A percentile compares a stretch with the other conserved stretches of the same genome.
Conservation (phyloP, 176 grass and related monocot species). For the Carex cristatella region DNA sequence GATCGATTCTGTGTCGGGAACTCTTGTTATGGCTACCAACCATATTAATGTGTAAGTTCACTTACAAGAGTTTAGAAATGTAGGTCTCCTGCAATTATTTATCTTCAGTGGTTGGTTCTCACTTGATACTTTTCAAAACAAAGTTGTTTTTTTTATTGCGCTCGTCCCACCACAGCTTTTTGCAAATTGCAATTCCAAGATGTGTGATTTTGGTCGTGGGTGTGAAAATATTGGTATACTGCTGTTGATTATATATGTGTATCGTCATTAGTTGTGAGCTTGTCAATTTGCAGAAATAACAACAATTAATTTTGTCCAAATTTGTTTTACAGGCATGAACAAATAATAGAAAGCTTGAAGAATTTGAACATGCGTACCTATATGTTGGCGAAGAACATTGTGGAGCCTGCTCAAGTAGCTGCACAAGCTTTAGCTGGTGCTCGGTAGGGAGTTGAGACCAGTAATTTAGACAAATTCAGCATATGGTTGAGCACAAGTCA, state of each 20-base stretch:
- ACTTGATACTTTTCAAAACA: not conserved
- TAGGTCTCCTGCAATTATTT: not conserved
- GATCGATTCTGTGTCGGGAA: conserved; percentile 76
- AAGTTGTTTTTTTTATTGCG: not conserved
- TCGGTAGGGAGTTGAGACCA: conserved; percentile 1
- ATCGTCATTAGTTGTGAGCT: not conserved
- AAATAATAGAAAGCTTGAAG: conserved; percentile 82
- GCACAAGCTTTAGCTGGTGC: conserved; percentile 37
- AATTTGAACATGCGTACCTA: conserved; percentile 73
- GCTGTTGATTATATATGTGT: not conserved
- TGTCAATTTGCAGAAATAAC: not conserved
- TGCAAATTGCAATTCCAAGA: not conserved
- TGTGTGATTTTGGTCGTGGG: not conserved
- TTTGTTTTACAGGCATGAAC: conserved; percentile 60
- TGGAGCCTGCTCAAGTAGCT: conserved; percentile 76
- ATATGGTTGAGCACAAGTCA: not conserved
- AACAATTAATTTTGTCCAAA: not conserved
- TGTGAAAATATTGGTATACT: not conserved
- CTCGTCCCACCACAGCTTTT: not conserved
- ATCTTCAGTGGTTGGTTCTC: not conserved
- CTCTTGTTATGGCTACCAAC: conserved; percentile 71
- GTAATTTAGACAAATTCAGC: not conserved
- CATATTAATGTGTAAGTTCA: conserved; percentile 80
- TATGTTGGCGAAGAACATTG: conserved; percentile 82
- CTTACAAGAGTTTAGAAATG: not conserved